Conservation (phyloP, 148 eudicot genomes). For the Fagopyrum tataricum region DNA sequence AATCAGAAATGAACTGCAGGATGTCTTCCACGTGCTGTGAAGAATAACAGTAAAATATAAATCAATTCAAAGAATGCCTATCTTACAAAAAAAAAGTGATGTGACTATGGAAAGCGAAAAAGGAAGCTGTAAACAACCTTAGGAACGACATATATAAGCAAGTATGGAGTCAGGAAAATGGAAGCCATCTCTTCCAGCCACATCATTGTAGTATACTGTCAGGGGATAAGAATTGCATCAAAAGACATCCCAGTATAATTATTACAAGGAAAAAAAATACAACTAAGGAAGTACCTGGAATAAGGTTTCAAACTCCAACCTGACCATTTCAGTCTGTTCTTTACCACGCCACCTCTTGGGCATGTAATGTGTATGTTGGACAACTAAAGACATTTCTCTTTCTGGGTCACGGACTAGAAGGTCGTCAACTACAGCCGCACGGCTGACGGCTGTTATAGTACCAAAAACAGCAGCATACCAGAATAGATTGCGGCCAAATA, state of each 20-base stretch:
- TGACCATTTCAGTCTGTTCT: conserved; percentile 61
- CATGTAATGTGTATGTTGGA: conserved; percentile 83
- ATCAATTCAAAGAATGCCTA: not conserved
- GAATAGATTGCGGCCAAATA: conserved; percentile 87
- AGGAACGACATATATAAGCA: conserved; percentile 82
- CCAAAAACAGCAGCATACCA: conserved; percentile 99
- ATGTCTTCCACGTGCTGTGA: conserved; percentile 78
- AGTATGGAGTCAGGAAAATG: conserved; percentile 83
- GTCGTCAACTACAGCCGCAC: conserved; percentile 16
- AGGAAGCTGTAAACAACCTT: conserved; percentile 35
- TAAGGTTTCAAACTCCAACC: conserved; percentile 78
- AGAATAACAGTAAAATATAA: not conserved
- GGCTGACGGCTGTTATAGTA: conserved; percentile 19
- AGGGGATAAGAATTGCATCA: not conserved
- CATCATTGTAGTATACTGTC: conserved; percentile 95
- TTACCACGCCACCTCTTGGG: conserved; percentile 96
- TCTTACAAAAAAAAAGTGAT: not conserved
- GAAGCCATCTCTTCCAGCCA: conserved; percentile 96
- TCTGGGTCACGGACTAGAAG: conserved; percentile 84
- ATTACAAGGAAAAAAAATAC: not conserved
- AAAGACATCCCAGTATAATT: not conserved
- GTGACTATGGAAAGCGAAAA: not conserved
- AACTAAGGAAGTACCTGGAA: conserved; percentile 51
- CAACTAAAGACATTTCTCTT: conserved; percentile 71
- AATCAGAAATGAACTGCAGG: conserved; percentile 74